A percentile compares a stretch with the other conserved stretches of the same genome.
These are phyloP conservation scores for Sugiyamaella pinicola DNA, from an alignment of 1,139 yeast genomes.

Conservation along the genomic window DNA sequence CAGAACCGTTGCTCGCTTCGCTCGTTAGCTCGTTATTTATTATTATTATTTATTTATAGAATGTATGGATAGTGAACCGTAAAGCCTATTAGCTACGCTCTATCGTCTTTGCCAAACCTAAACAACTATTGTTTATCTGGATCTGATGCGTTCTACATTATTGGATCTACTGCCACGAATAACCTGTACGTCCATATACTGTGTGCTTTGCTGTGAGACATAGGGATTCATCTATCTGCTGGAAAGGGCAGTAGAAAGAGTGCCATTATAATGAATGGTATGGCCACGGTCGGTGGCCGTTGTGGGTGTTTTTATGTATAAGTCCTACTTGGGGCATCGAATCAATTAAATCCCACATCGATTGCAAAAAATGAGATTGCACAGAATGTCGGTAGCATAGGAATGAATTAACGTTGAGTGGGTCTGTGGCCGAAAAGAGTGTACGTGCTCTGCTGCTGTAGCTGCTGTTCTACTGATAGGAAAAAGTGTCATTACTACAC, in stretches of 20 bases:
- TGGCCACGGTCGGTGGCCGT: not conserved
- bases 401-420: not conserved
- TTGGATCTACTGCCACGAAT: not conserved
- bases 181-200: no score
- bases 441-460: not conserved
- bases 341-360: not conserved
- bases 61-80: not conserved
- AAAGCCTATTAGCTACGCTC: not conserved
- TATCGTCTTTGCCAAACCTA: no score
- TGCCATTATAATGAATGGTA: no score
- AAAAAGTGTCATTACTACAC: no score
- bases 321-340: not conserved
- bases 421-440: not conserved
- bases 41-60: conserved; percentile 6
- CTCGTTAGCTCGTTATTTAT: no score
- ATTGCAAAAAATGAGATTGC: not conserved
- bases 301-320: no score
- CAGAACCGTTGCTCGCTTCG: not conserved
- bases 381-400: not conserved
- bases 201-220: no score
- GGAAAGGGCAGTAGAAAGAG: no score
- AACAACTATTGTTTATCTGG: no score
- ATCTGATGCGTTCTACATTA: not conserved
- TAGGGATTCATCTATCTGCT: no score
- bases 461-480: no score